These are phyloP conservation scores for Pichia rugopelliculosa DNA, from an alignment of 805 yeast species.

Conservation along the genomic window DNA sequence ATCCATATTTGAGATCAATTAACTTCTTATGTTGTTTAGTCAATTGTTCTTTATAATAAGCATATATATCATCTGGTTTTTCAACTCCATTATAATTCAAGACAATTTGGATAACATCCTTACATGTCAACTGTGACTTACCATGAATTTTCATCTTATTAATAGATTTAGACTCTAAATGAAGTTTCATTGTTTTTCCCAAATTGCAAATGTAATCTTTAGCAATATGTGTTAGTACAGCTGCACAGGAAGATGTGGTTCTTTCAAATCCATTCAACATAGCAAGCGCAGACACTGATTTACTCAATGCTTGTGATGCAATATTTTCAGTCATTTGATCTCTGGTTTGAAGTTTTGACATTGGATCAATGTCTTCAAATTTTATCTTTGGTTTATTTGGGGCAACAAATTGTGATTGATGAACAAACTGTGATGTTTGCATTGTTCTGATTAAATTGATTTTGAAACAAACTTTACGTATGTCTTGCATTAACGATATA, in stretches of 20 bases:
- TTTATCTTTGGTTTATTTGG: constrained; percentile 57
- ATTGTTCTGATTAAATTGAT: constrained; percentile 81
- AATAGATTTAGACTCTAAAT: constrained; percentile 54
- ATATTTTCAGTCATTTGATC: constrained; percentile 54
- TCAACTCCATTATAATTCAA: constrained; percentile 81
- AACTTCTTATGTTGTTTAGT: constrained; percentile 63
- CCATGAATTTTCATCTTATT: constrained; percentile 30
- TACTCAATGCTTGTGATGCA: constrained; percentile 57
- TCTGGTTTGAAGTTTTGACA: constrained; percentile 65
- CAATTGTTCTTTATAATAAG: constrained; percentile 67
- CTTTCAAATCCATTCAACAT: constrained; percentile 93
- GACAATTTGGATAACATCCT: constrained; percentile 51
- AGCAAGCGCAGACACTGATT: constrained; percentile 66
- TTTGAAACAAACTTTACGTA: constrained; percentile 81
- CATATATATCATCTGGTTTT: constrained; percentile 67
- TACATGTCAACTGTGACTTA: constrained; percentile 18
- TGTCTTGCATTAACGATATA: constrained; percentile 75
- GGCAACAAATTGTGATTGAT: constrained; percentile 63
- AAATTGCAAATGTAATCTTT: constrained; percentile 72
- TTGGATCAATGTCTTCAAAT: constrained; percentile 70
- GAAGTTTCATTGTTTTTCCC: constrained; percentile 61
- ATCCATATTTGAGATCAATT: constrained; percentile 55
- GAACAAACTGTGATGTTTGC: constrained; percentile 75
- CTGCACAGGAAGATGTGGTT: constrained; percentile 69
- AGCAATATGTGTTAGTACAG: constrained; percentile 75